Evolutionary conservation across 83 land plant genomes (phyloP).

Genomic region (Picea engelmannii): DNA sequence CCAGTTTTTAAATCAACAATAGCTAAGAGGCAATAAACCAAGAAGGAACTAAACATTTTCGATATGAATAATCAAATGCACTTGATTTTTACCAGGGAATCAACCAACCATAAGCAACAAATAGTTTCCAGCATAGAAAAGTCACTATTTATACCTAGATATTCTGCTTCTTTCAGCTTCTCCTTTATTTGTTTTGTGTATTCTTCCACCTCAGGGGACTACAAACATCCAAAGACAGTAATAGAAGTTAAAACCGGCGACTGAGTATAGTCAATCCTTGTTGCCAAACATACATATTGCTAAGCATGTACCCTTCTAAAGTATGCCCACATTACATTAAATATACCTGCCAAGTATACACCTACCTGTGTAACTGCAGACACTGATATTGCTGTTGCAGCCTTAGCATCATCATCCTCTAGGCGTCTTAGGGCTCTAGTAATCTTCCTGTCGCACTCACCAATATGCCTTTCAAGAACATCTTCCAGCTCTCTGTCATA

Average conservation of each 20-base stretch:
- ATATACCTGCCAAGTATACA: neutral
- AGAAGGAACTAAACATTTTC: neutral
- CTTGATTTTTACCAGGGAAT: neutral
- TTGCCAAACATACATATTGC: neutral
- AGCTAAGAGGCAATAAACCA: neutral
- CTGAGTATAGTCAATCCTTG: neutral
- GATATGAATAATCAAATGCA: neutral
- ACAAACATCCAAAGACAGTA: neutral
- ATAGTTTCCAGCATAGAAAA: conserved; percentile 7
- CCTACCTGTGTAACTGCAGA: conserved; percentile 51
- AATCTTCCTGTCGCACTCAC: conserved; percentile 58
- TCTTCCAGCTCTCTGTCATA: conserved; percentile 54
- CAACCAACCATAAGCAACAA: conserved; percentile 2
- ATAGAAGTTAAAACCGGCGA: neutral
- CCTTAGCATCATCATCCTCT: conserved; percentile 55
- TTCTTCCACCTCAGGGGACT: conserved; percentile 55
- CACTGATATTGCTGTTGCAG: conserved; percentile 59
- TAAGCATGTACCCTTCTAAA: neutral
- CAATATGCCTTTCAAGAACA: conserved; percentile 43
- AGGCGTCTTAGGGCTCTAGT: conserved; percentile 48
- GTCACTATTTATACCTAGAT: conserved; percentile 34
- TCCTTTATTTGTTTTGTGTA: conserved; percentile 49
- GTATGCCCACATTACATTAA: neutral
- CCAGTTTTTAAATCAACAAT: neutral
- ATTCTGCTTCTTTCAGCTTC: conserved; percentile 48